A percentile compares a stretch with the other conserved stretches of the same genome.
phyloP scores from a whole-genome alignment of 371 early-diverging fungal species.

The Rhizopus sp. region DNA sequence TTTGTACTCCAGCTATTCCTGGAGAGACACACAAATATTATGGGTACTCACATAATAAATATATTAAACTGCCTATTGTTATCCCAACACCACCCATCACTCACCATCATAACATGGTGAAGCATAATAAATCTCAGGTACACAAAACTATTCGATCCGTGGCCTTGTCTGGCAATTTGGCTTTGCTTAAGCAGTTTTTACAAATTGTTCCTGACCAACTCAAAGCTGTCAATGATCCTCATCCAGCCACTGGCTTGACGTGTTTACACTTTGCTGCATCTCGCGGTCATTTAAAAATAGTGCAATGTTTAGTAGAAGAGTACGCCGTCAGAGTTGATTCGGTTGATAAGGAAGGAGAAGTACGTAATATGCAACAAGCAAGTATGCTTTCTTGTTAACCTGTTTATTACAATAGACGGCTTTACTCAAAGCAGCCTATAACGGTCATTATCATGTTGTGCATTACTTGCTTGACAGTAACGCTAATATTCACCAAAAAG shows the following conservation, averaged over 20 bases:
- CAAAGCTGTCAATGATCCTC: constrained; percentile 49
- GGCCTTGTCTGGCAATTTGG: constrained; percentile 45
- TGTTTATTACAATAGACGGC: constrained; percentile 61
- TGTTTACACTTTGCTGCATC: constrained; percentile 75
- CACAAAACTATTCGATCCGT: constrained; percentile 32
- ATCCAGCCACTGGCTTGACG: constrained; percentile 64
- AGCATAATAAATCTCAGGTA: constrained; percentile 13
- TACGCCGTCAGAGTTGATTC: constrained; percentile 69
- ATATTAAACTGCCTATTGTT: constrained; percentile 50
- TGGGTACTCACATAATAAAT: constrained; percentile 60
- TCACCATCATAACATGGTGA: background rate
- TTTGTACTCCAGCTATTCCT: constrained; percentile 67
- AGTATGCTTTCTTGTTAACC: background rate
- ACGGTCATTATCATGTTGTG: constrained; percentile 68
- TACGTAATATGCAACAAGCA: constrained; percentile 21
- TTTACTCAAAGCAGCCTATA: constrained; percentile 76
- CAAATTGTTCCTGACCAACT: constrained; percentile 34
- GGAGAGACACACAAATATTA: constrained; percentile 69
- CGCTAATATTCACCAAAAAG: constrained; percentile 70
- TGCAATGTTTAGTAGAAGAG: constrained; percentile 63
- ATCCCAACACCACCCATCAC: constrained; percentile 11
- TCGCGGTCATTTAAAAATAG: constrained; percentile 70
- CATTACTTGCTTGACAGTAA: constrained; percentile 61
- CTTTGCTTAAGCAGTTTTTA: constrained; percentile 35
- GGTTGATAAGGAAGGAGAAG: constrained; percentile 75